Evolutionary conservation across 371 early-diverging fungal species (phyloP).

Genomic region (Cokeromyces recurvatus): DNA sequence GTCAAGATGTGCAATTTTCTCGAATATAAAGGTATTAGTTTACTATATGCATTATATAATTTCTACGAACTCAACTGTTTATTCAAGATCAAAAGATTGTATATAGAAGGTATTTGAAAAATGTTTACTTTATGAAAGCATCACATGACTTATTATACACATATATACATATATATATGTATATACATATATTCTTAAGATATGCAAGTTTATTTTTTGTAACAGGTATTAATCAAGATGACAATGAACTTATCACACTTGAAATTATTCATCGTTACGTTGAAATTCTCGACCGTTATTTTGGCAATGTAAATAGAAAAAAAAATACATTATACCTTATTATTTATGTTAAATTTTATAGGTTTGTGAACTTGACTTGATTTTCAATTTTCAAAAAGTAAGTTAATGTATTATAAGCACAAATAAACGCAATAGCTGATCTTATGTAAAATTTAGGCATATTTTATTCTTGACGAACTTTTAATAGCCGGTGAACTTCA

Average conservation of each 20-base stretch:
- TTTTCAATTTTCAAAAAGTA: conserved; percentile 85
- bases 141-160: too few relatives aligned
- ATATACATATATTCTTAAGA: conserved; percentile 57
- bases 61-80: not conserved
- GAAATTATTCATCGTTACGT: conserved; percentile 98
- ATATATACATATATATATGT: too few relatives aligned
- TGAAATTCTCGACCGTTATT: conserved; percentile 94
- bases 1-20: conserved; percentile 97
- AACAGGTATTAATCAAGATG: conserved; percentile 85
- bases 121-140: not conserved
- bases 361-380: conserved; percentile 88
- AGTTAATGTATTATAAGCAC: not conserved
- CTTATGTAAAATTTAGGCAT: conserved; percentile 49
- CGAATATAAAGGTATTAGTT: conserved; percentile 82
- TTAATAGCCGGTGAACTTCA: conserved; percentile 81
- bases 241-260: conserved; percentile 90
- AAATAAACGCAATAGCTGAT: not conserved
- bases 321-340: not conserved
- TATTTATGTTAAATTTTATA: conserved; percentile 14
- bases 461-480: conserved; percentile 82
- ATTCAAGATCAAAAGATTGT: conserved; percentile 86
- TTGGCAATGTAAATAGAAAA: conserved; percentile 76
- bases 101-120: conserved; percentile 57
- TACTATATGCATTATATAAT: too few relatives aligned
- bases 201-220: conserved; percentile 96